A percentile compares a stretch with the other conserved stretches of the same genome.
Evolutionary conservation across 345 rosid species (phyloP).

Genomic region (Anastatica hierochuntica): DNA sequence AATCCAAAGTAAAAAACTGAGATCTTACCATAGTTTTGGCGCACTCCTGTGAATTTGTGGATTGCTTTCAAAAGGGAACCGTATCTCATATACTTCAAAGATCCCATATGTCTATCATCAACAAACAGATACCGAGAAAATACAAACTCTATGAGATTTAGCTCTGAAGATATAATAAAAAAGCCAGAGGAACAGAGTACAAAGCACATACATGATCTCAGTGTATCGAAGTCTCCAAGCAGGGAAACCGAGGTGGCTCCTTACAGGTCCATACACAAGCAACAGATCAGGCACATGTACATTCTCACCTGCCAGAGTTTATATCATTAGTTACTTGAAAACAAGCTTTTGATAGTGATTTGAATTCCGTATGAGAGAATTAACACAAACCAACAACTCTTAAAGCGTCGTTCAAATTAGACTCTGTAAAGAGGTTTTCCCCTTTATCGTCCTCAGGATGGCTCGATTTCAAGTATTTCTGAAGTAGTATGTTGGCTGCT

Average conservation of each 20-base stretch:
- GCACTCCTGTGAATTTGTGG: constrained; percentile 61
- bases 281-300: constrained; percentile 75
- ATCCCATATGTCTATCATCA: constrained; percentile 68
- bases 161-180: background rate
- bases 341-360: background rate
- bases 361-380: background rate
- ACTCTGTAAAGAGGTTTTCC: constrained; percentile 50
- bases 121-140: constrained; percentile 11
- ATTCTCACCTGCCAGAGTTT: constrained; percentile 41
- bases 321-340: background rate
- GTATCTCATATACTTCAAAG: constrained; percentile 52
- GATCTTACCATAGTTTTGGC: constrained; percentile 62
- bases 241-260: constrained; percentile 91
- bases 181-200: background rate
- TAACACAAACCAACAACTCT: constrained; percentile 53
- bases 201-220: constrained; percentile 63
- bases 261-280: constrained; percentile 74
- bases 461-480: constrained; percentile 33
- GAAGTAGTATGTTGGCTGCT: constrained; percentile 73
- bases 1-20: background rate
- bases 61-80: constrained; percentile 69
- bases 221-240: constrained; percentile 89
- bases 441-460: constrained; percentile 29
- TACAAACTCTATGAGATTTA: constrained; percentile 3
- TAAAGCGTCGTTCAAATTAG: constrained; percentile 56